Base-by-base conservation (phyloP, 352 stramenopile genomes). In the Pythium volutum region DNA sequence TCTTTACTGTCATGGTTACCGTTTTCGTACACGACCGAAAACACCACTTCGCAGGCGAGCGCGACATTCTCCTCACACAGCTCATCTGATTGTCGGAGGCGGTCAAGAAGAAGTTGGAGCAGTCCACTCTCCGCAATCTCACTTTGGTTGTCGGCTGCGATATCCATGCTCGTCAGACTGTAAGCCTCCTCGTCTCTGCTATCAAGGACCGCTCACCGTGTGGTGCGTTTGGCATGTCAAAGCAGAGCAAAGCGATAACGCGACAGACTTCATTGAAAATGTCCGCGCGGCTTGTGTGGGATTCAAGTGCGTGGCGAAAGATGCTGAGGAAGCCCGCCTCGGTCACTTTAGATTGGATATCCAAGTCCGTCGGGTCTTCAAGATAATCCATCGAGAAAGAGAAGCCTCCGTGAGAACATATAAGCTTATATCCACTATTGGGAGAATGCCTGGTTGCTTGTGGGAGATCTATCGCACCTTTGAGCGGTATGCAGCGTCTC, bases 311-410 rank as follows among this genome's bases (percentile, higher is more conserved):
- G 20, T 59, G 61, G 1, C 29, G 22, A 38, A 87, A 63, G 16
- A 86, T 38, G 23, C 39, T 39, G 27, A 87, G 62, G 16, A 71
- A 73, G 0, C 73, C 73, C 18, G 69, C 67, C 15, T 81, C 69
- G 9, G 73, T 70, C 59, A 88, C 78, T 67, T 70, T 76, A 9
- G 70, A 75, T 45, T 90, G 81, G 25, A 88, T 79, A 55, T 85
- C 75, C 22, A 82, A 69, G 34, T 83, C 73, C 10, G 63, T 71
- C 2, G 75, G 76, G 31, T 75, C 76, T 87, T 51, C 4, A 10
- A 14, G 25, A 31, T n/a, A 50, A 29, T 29, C 16, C 42, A 14
- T 31, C 42, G 8, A 31, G 20, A 49, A n/a, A 5, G 29, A 34
- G 29, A 34, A 5, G 29, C 6, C 14, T 8, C 31, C 8, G 31